phyloP scores from a whole-genome alignment of 2,329 filamentous ascomycete genomes.

The Alternaria panax region DNA sequence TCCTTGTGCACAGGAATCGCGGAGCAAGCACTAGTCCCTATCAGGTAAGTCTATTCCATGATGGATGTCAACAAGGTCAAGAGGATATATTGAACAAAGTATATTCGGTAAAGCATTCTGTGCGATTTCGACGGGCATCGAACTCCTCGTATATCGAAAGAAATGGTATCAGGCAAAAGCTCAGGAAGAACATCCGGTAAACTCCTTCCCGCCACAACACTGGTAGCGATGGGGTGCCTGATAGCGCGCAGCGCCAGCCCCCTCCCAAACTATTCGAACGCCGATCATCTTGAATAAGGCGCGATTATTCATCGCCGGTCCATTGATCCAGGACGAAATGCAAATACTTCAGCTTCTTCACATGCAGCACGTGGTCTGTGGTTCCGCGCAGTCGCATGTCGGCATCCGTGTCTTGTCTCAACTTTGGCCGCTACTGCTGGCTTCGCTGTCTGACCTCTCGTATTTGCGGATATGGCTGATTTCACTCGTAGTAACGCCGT shows the following conservation, averaged over 20 bases:
- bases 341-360: not conserved
- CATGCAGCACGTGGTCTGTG: not conserved
- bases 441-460: conserved; percentile 24
- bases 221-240: not conserved
- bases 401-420: conserved; percentile 4
- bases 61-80: not conserved
- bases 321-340: not conserved
- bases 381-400: not conserved
- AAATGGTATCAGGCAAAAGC: not conserved
- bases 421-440: conserved; percentile 20
- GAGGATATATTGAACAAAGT: not conserved
- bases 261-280: not conserved
- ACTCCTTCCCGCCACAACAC: not conserved
- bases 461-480: conserved; percentile 9
- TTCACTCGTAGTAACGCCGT: conserved; percentile 16
- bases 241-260: conserved; percentile 5
- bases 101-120: not conserved
- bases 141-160: not conserved
- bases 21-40: not conserved
- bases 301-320: not conserved
- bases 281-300: not conserved
- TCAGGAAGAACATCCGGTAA: not conserved
- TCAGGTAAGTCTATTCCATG: not conserved
- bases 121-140: not conserved
- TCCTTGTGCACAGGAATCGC: too few relatives aligned